Base-by-base conservation (phyloP, 805 yeast species). In the Metschnikowia koreensis region DNA sequence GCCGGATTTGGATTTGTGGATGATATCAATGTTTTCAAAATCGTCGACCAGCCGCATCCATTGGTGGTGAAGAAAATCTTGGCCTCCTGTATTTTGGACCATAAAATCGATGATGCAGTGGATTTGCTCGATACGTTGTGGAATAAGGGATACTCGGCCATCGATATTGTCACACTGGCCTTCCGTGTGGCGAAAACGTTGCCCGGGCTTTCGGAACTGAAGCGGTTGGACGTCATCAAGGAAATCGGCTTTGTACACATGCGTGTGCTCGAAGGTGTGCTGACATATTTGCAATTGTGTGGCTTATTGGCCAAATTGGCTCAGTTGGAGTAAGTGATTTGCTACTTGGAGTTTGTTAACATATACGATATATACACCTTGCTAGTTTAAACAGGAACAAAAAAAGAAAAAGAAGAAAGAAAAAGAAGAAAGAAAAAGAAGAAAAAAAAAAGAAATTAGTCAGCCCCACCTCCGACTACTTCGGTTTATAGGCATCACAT, bases 11-110 rank as follows among this genome's bases (percentile, higher is more conserved):
- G 87, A 3, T 78, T 88, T 50, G 97, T 94, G n/a, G 88, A 83
- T 63, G 90, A 90, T 44, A 90, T 88, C 39, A 93, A 92, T 62
- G 99, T 94, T 15, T 94, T 91, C 77, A 89, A 87, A 66, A 89
- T 94, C 52, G 98, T 94, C 2, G 99, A 94, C 66, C 87, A 91
- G 48, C 99, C 99, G 2, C 98, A 94, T 70, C 99, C 99, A 0
- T 68, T 91, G 46, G 83, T 89, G 6, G 86, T 94, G 38, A 82
- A 82, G 59, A 83, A 83, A 60, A 70, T 88, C 38, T 66, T 87
- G 46, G 68, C 74, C 36, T 75, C 79, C 1, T 72, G 77, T 53
- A 61, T 69, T 7, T 68, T 75, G 51, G 55, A 63, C 34, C 59
- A 62, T 27, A 67, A 74, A 15, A 78, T 90, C 31, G 96, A 91